Evolutionary conservation across 495 filamentous ascomycete genomes (phyloP).

Genomic region (Trichoderma gamsii): DNA sequence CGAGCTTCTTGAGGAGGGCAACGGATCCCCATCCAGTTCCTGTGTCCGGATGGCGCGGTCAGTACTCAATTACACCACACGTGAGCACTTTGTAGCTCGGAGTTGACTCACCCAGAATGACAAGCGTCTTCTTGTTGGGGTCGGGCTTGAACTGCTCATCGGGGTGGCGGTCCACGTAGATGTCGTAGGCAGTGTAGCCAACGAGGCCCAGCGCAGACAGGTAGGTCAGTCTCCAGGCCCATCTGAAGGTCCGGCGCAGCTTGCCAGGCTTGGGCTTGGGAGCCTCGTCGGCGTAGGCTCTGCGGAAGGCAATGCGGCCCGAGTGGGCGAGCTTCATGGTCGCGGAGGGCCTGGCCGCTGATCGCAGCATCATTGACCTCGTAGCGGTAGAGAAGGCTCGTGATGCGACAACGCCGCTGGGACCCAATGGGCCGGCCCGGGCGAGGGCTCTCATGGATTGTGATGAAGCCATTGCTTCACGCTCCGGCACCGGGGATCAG

Average conservation of each 20-base stretch:
- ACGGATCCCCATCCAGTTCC: conserved; percentile 96
- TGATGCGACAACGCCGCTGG: conserved; percentile 19
- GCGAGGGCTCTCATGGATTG: conserved; percentile 12
- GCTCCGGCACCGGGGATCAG: conserved; percentile 6
- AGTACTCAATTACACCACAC: neutral
- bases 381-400: conserved; percentile 24
- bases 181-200: conserved; percentile 67
- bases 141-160: conserved; percentile 74
- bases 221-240: conserved; percentile 70
- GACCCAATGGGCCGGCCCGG: conserved; percentile 6
- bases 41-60: conserved; percentile 27
- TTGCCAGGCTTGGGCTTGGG: conserved; percentile 33
- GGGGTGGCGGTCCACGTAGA: conserved; percentile 76
- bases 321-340: conserved; percentile 25
- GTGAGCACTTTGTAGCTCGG: conserved; percentile 18
- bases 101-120: conserved; percentile 73
- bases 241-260: conserved; percentile 36
- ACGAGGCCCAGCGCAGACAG: conserved; percentile 60
- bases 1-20: conserved; percentile 94
- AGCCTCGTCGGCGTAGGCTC: conserved; percentile 35
- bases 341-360: conserved; percentile 2
- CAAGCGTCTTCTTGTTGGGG: conserved; percentile 91
- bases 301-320: conserved; percentile 25
- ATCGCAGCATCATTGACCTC: neutral
- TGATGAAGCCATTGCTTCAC: conserved; percentile 8